phyloP scores from a whole-genome alignment of 1,139 yeast genomes.

The Magnusiomyces suaveolens region DNA sequence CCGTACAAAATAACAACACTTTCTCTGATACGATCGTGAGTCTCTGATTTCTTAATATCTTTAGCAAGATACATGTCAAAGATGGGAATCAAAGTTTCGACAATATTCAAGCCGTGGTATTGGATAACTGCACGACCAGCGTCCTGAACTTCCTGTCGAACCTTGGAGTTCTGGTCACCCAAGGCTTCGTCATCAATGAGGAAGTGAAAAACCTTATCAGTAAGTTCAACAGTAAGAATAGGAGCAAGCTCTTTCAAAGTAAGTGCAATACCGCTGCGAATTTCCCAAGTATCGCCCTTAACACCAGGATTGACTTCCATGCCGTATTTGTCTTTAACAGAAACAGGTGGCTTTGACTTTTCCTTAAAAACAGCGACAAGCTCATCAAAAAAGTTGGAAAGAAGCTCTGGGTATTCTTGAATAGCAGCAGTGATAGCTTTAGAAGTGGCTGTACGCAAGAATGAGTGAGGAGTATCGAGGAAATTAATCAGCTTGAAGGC shows the following conservation, averaged over 20 bases:
- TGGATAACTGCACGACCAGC: constrained; percentile 75
- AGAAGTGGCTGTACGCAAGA: constrained; percentile 55
- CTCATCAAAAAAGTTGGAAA: constrained; percentile 35
- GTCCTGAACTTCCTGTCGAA: constrained; percentile 73
- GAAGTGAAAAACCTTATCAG: constrained; percentile 48
- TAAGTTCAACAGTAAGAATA: constrained; percentile 33
- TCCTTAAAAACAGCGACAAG: constrained; percentile 48
- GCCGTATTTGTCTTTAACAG: constrained; percentile 70
- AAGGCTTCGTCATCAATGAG: constrained; percentile 54
- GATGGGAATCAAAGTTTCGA: constrained; percentile 65
- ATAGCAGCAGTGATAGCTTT: constrained; percentile 49
- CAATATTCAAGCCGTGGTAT: constrained; percentile 50
- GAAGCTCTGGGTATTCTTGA: constrained; percentile 27
- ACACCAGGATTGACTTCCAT: constrained; percentile 53
- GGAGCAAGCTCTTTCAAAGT: constrained; percentile 53
- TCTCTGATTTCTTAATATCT: constrained; percentile 33
- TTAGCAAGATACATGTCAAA: constrained; percentile 51
- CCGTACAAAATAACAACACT: constrained; percentile 82
- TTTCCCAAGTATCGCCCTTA: constrained; percentile 72
- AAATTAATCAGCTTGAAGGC: constrained; percentile 18
- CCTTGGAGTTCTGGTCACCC: constrained; percentile 64
- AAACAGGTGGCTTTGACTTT: constrained; percentile 67
- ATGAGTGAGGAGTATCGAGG: constrained; percentile 17
- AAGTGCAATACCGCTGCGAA: constrained; percentile 71
- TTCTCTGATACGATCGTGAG: constrained; percentile 61